Evolutionary conservation across 352 stramenopile genomes (phyloP).

Genomic region (Globisporangium spiculum): DNA sequence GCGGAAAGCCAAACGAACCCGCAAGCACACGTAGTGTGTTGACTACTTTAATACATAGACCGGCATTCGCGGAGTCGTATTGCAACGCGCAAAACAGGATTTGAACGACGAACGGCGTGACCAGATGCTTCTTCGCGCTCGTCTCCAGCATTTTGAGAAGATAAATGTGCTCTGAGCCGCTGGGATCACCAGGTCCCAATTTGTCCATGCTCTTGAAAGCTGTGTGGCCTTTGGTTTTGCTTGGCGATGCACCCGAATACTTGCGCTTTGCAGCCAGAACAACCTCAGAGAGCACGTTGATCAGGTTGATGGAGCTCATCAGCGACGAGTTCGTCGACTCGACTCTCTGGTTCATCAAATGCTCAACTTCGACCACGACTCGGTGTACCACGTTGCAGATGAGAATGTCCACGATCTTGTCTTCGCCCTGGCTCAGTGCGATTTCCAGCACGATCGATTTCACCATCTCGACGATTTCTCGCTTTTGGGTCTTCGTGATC

Average conservation of each 20-base stretch:
- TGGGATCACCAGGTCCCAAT: background rate
- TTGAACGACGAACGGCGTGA: conserved; percentile 3
- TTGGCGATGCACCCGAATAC: background rate
- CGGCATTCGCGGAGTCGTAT: background rate
- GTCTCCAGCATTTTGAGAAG: conserved; percentile 8
- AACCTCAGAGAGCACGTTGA: conserved; percentile 11
- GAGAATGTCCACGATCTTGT: conserved; percentile 59
- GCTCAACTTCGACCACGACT: conserved; percentile 32
- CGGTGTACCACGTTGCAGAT: conserved; percentile 58
- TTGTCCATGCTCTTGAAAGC: background rate
- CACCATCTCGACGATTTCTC: conserved; percentile 44
- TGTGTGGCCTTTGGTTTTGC: background rate
- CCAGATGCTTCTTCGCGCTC: conserved; percentile 8
- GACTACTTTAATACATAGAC: conserved; percentile 40
- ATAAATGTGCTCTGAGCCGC: conserved; percentile 2
- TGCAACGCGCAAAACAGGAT: conserved; percentile 14
- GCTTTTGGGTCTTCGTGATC: conserved; percentile 29
- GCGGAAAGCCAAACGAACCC: conserved; percentile 46
- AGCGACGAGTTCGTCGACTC: conserved; percentile 3
- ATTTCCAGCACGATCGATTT: conserved; percentile 54
- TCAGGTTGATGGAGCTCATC: conserved; percentile 17
- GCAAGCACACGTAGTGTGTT: conserved; percentile 35
- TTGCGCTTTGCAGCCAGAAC: conserved; percentile 7
- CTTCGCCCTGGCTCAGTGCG: conserved; percentile 30
- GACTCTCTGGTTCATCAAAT: conserved; percentile 8